Evolutionary conservation across 108 stramenopile species (phyloP), one percentile per base, ranked within the genome.

Genomic region (Schizochytrium sp.): DNA sequence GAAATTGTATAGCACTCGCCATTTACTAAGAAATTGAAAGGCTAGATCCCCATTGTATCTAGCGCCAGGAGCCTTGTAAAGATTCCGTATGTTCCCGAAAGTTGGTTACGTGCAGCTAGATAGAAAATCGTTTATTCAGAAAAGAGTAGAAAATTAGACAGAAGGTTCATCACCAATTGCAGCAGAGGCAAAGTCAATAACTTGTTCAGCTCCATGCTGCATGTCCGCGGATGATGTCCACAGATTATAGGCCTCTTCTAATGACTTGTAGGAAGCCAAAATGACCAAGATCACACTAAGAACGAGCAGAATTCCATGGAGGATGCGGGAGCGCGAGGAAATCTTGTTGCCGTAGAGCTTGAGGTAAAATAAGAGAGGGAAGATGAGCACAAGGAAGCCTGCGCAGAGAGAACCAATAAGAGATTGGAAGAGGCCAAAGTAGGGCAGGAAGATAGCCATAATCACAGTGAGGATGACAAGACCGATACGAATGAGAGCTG

Each of bases 351-450:
- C 76, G 76, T 19, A 83, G 47, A 83, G 76, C 76, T 83, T 83
- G 76, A 83, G 76, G 76, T 83, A 83, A 2, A 83, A 83, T 2
- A 8, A 47, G 15, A 83, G 53, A n/a, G 76, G 76, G 76, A 83
- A 83, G 28, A 83, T 83, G 53, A 83, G 76, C 76, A 83, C 76
- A 53, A 83, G 76, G 28, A 83, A 83, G 47, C 76, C 76, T 10
- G 76, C 76, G 28, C 76, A 83, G 50, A 83, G 53, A 7, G 76
- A 83, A 53, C 76, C 76, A 49, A 83, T 55, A 53, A 83, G 76
- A 12, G 76, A 83, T 53, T 83, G 76, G 28, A 83, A 83, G 50
- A 83, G 53, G n/a, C 76, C 76, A 83, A 83, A 83, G 76, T 83
- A 83, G 10, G 76, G 76, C 45, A 83, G 53, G 55, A 49, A 83